These are phyloP conservation scores for Cenococcum geophilum DNA, from an alignment of 495 filamentous ascomycete species.

Conservation along the genomic window DNA sequence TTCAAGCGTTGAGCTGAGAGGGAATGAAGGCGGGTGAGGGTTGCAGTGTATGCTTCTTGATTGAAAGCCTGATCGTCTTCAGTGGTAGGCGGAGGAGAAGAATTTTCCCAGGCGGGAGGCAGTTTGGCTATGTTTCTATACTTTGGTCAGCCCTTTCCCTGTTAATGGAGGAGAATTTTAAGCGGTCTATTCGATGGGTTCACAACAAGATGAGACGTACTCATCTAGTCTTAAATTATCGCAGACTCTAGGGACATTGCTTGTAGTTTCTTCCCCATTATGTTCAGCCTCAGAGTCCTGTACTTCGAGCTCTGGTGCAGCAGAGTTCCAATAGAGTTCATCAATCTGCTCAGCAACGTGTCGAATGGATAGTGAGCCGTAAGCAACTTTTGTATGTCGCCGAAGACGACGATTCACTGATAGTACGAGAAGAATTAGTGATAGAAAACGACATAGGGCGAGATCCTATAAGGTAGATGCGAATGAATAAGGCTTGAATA, in stretches of 20 bases:
- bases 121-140: slow-evolving; percentile 27
- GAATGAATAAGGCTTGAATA: too few relatives aligned
- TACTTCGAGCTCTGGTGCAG: slow-evolving; percentile 44
- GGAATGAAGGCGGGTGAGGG: slow-evolving; percentile 38
- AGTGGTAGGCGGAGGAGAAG: not conserved
- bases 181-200: too few relatives aligned
- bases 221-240: slow-evolving; percentile 25
- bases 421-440: not conserved
- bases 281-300: slow-evolving; percentile 13
- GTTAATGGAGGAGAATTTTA: too few relatives aligned
- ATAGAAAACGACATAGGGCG: not conserved
- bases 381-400: slow-evolving; percentile 65
- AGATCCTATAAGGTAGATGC: not conserved
- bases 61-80: slow-evolving; percentile 4
- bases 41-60: slow-evolving; percentile 19
- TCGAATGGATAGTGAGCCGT: slow-evolving; percentile 66
- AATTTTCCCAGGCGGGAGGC: slow-evolving; percentile 20
- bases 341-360: slow-evolving; percentile 82
- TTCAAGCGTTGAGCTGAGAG: slow-evolving; percentile 51
- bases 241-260: slow-evolving; percentile 7
- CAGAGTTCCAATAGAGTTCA: slow-evolving; percentile 56
- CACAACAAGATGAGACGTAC: slow-evolving; percentile 8
- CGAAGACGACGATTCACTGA: slow-evolving; percentile 60
- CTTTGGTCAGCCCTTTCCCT: not conserved
- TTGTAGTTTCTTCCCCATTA: slow-evolving; percentile 32